Evolutionary conservation across 1,284 basidiomycete genomes (phyloP), one percentile per base, ranked within the genome.

Genomic region (Meira miltonrushii): DNA sequence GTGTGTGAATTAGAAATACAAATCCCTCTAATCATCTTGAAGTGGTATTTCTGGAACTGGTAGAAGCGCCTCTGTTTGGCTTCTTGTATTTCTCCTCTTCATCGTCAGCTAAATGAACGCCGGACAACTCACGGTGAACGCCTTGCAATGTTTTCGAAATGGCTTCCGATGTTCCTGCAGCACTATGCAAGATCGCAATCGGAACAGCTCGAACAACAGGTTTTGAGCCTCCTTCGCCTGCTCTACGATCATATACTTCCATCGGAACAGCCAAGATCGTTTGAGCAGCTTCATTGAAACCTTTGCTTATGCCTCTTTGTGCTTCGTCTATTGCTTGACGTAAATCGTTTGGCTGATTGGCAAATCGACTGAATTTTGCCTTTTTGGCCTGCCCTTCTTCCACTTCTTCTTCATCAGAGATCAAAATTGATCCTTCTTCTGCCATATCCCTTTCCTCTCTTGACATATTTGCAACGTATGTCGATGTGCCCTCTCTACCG

Each of bases 241-340:
- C 57, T 28, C 51, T 28, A 11, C 40, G 50, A 79, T 98, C 94
- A 71, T 97, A 96, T 15, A 96, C 92, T 78, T 98, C 95, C 92
- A 98, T 97, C 0, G 94, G 94, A 0, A 98, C 91, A 0, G 95
- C 94, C 33, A 98, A 83, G 65, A 98, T 98, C 0, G 95, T 98
- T 80, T 98, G 94, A 12, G 94, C 95, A 2, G 94, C 94, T 37
- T 88, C 89, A 66, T 88, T 89, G 58, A 97, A 78, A 5, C 69
- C 69, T n/a, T 60, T 57, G 6, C 55, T 60, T 68, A 98, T 79
- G 68, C 89, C 92, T 72, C 82, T 84, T 79, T 96, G 95, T 15
- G 93, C 94, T 1, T 86, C 87, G 63, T 89, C 85, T n/a, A 98
- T 82, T 12, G 94, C 94, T 71, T 95, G 89, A 66, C 82, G 85